A percentile compares a stretch with the other conserved stretches of the same genome.
Evolutionary conservation across 2,329 filamentous ascomycete genomes (phyloP).

Genomic region (Colletotrichum sidae): DNA sequence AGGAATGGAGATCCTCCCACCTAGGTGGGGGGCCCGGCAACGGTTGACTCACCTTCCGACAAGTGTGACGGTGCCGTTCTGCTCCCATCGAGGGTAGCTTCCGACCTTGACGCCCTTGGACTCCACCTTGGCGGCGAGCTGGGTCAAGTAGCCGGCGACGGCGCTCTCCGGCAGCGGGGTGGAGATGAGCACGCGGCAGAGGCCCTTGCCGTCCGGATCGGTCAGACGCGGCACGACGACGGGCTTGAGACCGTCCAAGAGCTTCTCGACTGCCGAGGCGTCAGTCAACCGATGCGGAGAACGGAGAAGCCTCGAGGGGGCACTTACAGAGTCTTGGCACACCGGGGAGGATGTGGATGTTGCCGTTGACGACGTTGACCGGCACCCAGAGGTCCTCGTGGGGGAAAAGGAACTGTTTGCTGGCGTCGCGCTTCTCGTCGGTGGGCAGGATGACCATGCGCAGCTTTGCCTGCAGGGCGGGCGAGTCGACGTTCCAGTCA

Average conservation of each 20-base stretch:
- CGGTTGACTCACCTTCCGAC: slow-evolving; percentile 67
- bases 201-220: slow-evolving; percentile 86
- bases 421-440: slow-evolving; percentile 72
- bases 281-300: slow-evolving; percentile 12
- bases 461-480: slow-evolving; percentile 82
- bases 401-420: slow-evolving; percentile 83
- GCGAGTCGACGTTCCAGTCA: slow-evolving; percentile 85
- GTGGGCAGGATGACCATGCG: slow-evolving; percentile 91
- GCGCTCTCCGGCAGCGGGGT: slow-evolving; percentile 90
- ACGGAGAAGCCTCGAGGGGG: background rate
- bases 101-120: slow-evolving; percentile 89
- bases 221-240: slow-evolving; percentile 75
- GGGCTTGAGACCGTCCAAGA: slow-evolving; percentile 83
- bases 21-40: background rate
- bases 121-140: slow-evolving; percentile 79
- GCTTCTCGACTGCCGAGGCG: slow-evolving; percentile 68
- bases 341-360: slow-evolving; percentile 92
- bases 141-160: slow-evolving; percentile 84
- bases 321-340: slow-evolving; percentile 81
- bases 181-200: slow-evolving; percentile 82
- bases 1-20: slow-evolving; percentile 8
- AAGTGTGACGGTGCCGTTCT: slow-evolving; percentile 91
- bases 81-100: slow-evolving; percentile 94
- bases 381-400: slow-evolving; percentile 91
- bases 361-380: slow-evolving; percentile 88